phyloP scores from a whole-genome alignment of 441 rosid genomes.

The Erodium chrysanthum region DNA sequence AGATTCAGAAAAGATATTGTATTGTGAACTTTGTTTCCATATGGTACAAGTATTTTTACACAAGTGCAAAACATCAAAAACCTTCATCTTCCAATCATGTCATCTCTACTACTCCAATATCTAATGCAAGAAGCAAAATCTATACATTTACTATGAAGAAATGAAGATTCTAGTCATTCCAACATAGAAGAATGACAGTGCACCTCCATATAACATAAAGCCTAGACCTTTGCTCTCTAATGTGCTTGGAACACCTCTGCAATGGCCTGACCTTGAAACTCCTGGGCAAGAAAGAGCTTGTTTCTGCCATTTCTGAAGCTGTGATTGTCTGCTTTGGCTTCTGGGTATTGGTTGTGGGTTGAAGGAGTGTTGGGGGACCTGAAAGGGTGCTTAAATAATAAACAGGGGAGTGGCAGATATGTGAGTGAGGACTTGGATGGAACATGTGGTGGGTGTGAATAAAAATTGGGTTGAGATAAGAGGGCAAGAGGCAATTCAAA shows the following conservation, averaged over 20 bases:
- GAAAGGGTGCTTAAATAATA: not conserved
- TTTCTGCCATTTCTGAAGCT: slow-evolving; percentile 21
- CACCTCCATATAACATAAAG: slow-evolving; percentile 81
- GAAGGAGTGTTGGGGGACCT: not conserved
- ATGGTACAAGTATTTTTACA: not conserved
- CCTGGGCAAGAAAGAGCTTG: slow-evolving; percentile 25
- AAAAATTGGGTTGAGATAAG: not conserved
- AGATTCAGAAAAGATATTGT: not conserved
- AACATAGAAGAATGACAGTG: slow-evolving; percentile 53
- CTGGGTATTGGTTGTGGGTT: not conserved
- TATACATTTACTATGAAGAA: not conserved
- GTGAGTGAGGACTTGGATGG: too few relatives aligned
- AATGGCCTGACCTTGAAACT: slow-evolving; percentile 38
- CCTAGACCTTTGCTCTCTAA: slow-evolving; percentile 55
- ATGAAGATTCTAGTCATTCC: slow-evolving; percentile 35
- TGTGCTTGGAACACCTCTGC: slow-evolving; percentile 56
- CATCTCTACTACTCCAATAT: too few relatives aligned
- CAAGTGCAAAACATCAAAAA: not conserved
- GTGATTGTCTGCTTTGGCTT: not conserved
- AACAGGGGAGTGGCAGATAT: not conserved
- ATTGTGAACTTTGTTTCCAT: not conserved
- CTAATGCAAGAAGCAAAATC: not conserved
- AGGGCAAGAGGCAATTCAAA: not conserved
- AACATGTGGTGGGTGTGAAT: too few relatives aligned
- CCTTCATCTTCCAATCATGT: too few relatives aligned